Conservation (phyloP, 768 basidiomycete species). For the Lyophyllum atratum region DNA sequence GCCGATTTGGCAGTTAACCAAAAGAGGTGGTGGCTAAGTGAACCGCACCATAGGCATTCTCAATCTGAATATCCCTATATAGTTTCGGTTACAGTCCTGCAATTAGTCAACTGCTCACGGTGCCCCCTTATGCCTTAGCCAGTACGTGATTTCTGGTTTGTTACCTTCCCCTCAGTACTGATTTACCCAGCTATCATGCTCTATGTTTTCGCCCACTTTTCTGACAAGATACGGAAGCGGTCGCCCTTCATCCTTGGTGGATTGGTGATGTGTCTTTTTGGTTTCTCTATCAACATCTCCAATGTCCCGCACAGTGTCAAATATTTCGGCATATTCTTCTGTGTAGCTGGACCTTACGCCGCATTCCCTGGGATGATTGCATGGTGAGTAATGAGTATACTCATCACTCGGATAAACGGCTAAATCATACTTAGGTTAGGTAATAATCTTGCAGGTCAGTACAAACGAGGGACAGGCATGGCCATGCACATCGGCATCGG, state of each 20-base stretch:
- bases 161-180: not conserved
- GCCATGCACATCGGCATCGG: constrained; percentile 70
- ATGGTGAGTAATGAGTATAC: constrained; percentile 43
- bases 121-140: constrained; percentile 66
- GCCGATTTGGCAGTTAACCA: no score
- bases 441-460: constrained; percentile 68
- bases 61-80: not conserved
- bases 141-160: constrained; percentile 33
- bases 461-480: constrained; percentile 70
- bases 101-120: constrained; percentile 64
- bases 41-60: no score
- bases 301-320: constrained; percentile 52
- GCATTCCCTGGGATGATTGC: constrained; percentile 60
- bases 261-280: constrained; percentile 51
- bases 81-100: constrained; percentile 62
- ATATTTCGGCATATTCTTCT: constrained; percentile 75
- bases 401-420: not conserved
- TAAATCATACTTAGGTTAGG: constrained; percentile 47
- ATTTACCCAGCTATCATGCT: constrained; percentile 49
- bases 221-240: constrained; percentile 57
- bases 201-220: constrained; percentile 53
- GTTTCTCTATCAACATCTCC: constrained; percentile 67
- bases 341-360: constrained; percentile 64
- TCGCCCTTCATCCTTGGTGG: constrained; percentile 60
- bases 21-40: no score